Evolutionary conservation across 768 basidiomycete species (phyloP), one percentile per base, ranked within the genome.

Genomic region (Kwoniella dendrophila): DNA sequence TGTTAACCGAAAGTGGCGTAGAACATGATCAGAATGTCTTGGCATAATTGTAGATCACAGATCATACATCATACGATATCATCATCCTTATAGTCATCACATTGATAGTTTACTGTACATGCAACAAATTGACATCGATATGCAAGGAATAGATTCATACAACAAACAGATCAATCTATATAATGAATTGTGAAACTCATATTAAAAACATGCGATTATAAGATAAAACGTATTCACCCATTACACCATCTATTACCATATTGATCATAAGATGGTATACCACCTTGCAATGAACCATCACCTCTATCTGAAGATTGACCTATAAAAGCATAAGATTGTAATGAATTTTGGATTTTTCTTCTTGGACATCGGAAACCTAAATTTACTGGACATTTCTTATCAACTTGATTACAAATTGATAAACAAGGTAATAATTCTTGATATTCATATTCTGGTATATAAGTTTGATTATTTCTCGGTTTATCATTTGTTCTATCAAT

Each of bases 341-440:
- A 54, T 1, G 77, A 77, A 14, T 66, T 77, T 14, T 64, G 51
- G n/a, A n/a, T n/a, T 1, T 45, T 40, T 10, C 76, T 34, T 3
- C 59, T 18, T 10, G 78, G 79, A 59, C 79, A 80, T 38, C 72
- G 50, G 45, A 80, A 77, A 5, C 62, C 60, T n/a, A 80, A 62
- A 56, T 68, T 71, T 8, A 73, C 75, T n/a, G 79, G 79, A 70
- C 79, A 80, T 20, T 67, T 56, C 11, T 78, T 59, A 58, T 79
- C 76, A 4, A 74, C 76, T 4, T 59, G 47, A 29, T 77, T 69
- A 53, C 79, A 80, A 10, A 55, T 68, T 8, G 60, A 43, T 16
- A 80, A 58, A 66, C 79, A 80, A 10, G 79, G 79, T 7, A 77
- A 47, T 5, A 79, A 65, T 54, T 78, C 75, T 20, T 53, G 61